Percentiles rank a stretch among this genome's conserved stretches.
Evolutionary conservation across 768 basidiomycete genomes (phyloP).

Genomic region (Rubroboletus satanas): DNA sequence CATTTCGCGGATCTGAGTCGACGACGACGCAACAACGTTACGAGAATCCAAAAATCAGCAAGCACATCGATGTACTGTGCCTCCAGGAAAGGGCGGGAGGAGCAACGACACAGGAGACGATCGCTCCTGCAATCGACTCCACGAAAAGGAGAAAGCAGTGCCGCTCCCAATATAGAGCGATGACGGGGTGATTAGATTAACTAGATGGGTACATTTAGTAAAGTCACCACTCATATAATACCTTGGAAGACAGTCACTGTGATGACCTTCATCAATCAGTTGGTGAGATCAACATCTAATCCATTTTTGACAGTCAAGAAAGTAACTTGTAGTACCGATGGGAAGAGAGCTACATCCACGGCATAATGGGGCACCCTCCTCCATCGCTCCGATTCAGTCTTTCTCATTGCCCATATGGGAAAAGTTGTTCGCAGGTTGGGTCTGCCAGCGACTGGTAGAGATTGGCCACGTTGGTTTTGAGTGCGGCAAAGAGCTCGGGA

Average conservation of each 20-base stretch:
- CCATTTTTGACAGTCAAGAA: background rate
- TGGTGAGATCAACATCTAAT: background rate
- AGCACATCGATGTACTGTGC: no score
- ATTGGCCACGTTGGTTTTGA: slow-evolving; percentile 19
- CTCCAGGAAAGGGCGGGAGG: no score
- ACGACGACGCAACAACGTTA: no score
- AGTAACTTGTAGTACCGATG: background rate
- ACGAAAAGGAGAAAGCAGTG: no score
- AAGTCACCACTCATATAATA: slow-evolving; percentile 6
- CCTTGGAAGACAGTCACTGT: background rate
- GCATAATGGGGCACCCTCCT: background rate
- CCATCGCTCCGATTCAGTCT: no score
- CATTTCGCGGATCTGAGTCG: no score
- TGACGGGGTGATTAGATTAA: no score
- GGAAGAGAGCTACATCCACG: background rate
- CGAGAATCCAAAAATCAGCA: no score
- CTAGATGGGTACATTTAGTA: background rate
- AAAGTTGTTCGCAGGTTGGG: slow-evolving; percentile 12
- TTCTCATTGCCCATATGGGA: slow-evolving; percentile 14
- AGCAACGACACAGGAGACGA: no score
- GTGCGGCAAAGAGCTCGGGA: slow-evolving; percentile 17
- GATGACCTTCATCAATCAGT: background rate
- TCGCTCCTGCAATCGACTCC: no score
- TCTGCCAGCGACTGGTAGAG: slow-evolving; percentile 12
- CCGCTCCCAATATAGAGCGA: no score